Evolutionary conservation across 1,284 basidiomycete genomes (phyloP).

Genomic region (Cutaneotrichosporon sp.): DNA sequence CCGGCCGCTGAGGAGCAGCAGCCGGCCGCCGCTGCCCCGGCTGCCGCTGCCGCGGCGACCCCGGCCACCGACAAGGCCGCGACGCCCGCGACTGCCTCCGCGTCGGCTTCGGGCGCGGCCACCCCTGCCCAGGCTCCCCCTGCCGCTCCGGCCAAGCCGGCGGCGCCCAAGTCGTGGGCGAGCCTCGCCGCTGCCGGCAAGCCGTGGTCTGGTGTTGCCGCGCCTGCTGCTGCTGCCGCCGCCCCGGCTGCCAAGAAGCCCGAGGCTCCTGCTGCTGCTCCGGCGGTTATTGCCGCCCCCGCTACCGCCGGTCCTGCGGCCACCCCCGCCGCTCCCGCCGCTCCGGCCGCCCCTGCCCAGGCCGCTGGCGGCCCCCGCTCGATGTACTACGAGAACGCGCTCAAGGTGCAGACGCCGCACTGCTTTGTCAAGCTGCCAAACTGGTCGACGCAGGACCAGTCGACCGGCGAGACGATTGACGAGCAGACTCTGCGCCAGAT

Average conservation of each 20-base stretch:
- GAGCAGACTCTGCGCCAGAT: conserved; percentile 57
- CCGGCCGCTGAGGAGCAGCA: conserved; percentile 17
- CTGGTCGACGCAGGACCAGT: conserved; percentile 42
- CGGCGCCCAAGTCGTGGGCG: conserved; percentile 77
- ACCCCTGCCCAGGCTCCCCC: conserved; percentile 34
- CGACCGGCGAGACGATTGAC: conserved; percentile 71
- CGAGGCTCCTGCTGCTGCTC: conserved; percentile 17
- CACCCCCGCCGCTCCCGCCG: conserved; percentile 23
- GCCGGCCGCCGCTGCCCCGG: conserved; percentile 18
- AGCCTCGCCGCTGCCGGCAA: conserved; percentile 76
- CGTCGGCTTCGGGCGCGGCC: conserved; percentile 21
- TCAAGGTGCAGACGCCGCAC: conserved; percentile 60
- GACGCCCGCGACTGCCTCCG: conserved; percentile 28
- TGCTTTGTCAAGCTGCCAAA: conserved; percentile 73
- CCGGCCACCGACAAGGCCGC: conserved; percentile 48
- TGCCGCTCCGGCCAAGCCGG: conserved; percentile 54
- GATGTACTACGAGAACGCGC: conserved; percentile 57
- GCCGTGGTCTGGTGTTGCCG: conserved; percentile 52
- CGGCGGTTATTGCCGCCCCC: conserved; percentile 20
- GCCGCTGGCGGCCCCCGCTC: conserved; percentile 32
- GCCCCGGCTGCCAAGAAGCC: conserved; percentile 10
- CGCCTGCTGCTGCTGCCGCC: conserved; percentile 49
- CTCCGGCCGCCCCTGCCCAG: conserved; percentile 18
- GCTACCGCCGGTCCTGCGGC: conserved; percentile 19
- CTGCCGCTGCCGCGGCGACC: conserved; percentile 35